phyloP scores from a whole-genome alignment of 768 basidiomycete genomes.

The Kwoniella sp. region DNA sequence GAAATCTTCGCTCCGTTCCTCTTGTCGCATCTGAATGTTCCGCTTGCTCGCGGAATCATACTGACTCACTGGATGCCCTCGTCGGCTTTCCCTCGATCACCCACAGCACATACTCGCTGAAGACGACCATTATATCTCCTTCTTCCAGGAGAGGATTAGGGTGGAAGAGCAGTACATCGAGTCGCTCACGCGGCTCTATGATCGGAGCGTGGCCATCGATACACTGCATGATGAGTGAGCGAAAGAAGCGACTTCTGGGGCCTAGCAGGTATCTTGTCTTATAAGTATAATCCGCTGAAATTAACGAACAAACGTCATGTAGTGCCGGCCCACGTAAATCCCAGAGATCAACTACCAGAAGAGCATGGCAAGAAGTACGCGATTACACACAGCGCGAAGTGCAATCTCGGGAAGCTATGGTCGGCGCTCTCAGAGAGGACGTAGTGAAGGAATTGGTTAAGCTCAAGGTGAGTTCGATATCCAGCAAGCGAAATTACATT shows the following conservation, averaged over 20 bases:
- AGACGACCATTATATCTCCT: conserved; percentile 73
- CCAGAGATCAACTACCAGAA: conserved; percentile 62
- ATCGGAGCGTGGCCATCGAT: conserved; percentile 72
- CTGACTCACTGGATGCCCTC: neutral
- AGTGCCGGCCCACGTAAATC: conserved; percentile 52
- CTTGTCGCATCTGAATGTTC: too few species aligned
- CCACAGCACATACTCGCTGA: conserved; percentile 49
- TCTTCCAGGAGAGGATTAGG: conserved; percentile 75
- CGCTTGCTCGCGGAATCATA: neutral
- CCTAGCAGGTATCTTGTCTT: too few species aligned
- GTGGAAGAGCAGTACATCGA: conserved; percentile 85
- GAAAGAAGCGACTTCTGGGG: too few species aligned
- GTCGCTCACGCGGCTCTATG: conserved; percentile 71
- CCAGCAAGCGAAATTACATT: too few species aligned
- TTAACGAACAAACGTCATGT: neutral
- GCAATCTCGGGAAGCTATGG: conserved; percentile 77
- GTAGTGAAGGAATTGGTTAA: conserved; percentile 70
- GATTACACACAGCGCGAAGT: conserved; percentile 87
- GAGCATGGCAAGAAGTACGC: conserved; percentile 79
- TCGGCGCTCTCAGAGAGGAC: conserved; percentile 69
- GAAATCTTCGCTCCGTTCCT: too few species aligned
- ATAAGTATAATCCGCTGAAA: too few species aligned
- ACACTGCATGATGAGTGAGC: conserved; percentile 66
- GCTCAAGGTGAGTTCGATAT: conserved; percentile 61
- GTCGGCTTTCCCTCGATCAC: neutral